Evolutionary conservation across 148 eudicot genomes (phyloP), one percentile per base, ranked within the genome.

Genomic region (Rhododendron williamsianum): DNA sequence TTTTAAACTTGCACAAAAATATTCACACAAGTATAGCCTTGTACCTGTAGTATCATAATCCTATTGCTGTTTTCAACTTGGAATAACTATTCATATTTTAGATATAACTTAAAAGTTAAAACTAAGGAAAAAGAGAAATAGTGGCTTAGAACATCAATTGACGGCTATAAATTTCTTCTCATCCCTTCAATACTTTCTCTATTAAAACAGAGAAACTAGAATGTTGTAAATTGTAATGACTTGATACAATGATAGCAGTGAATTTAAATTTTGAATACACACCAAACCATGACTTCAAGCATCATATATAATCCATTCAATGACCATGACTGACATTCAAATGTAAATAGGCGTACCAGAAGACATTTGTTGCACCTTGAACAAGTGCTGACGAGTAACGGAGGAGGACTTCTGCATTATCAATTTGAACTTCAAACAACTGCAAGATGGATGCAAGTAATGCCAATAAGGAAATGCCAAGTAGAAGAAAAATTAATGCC

Each of bases 301-400:
- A 74, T 76, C 9, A 27, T 11, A 43, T 51, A 78, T 63, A 63
- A 56, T 9, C 38, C 58, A 78, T 5, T 38, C 30, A 60, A 15
- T 36, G 35, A 81, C 30, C 12, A 85, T 15, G 49, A 85, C 3
- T 4, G 33, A 48, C 45, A 41, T n/a, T 76, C 78, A 60, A 41
- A 23, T 74, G 77, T 69, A 82, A 49, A 65, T 48, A 83, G 84
- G 41, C 91, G 69, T 94, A 95, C 99, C 99, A 96, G 91, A 96
- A 95, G 88, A 96, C 93, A 90, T 93, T 95, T 87, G 96, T 92
- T 83, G 97, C 96, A 85, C 99, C 99, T 90, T 94, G 98, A 87
- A 96, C 98, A 89, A 96, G 97, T 86, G 99, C 99, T 79, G 95
- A 96, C 23, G 98, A 94, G 87, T 95, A 96, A 72, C 99, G 99